Percentiles rank a stretch among this genome's conserved stretches.
These are phyloP conservation scores for Ottelia alismoides DNA, from an alignment of 106 monocot species.

Conservation along the genomic window DNA sequence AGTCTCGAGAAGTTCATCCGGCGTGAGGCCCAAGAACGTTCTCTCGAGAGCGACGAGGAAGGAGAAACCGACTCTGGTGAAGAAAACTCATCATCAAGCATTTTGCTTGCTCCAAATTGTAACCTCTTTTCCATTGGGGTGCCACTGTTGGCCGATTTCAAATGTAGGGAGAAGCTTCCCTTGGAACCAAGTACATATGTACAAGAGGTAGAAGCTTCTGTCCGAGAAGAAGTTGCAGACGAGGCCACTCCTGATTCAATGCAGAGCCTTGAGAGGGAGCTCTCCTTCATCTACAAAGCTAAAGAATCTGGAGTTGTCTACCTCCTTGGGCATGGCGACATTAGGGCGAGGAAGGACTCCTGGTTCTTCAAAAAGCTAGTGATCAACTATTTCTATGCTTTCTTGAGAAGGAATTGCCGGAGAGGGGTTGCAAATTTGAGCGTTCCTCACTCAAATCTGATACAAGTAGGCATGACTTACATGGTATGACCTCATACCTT, in stretches of 20 bases:
- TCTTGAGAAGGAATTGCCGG: slow-evolving; percentile 89
- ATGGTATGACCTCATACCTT: too few species aligned
- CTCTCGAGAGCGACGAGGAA: too few species aligned
- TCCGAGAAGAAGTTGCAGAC: slow-evolving; percentile 11
- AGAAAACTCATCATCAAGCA: slow-evolving; percentile 27
- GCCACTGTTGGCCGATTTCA: slow-evolving; percentile 60
- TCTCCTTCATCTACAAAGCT: slow-evolving; percentile 63
- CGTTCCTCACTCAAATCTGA: slow-evolving; percentile 75
- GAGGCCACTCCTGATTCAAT: slow-evolving; percentile 21
- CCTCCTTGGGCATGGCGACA: slow-evolving; percentile 80
- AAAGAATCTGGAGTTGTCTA: slow-evolving; percentile 85
- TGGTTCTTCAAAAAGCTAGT: slow-evolving; percentile 95
- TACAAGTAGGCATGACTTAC: slow-evolving; percentile 95
- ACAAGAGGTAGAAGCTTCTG: too few species aligned
- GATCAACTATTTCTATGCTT: slow-evolving; percentile 95
- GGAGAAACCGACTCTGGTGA: slow-evolving; percentile 41
- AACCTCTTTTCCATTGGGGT: slow-evolving; percentile 53
- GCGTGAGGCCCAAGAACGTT: too few species aligned
- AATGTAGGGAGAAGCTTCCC: slow-evolving; percentile 5
- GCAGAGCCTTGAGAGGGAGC: slow-evolving; percentile 68
- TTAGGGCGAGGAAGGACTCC: slow-evolving; percentile 94
- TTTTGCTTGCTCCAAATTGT: slow-evolving; percentile 48
- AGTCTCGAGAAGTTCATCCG: too few species aligned
- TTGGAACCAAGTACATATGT: slow-evolving; percentile 40
- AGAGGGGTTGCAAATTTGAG: slow-evolving; percentile 68